Evolutionary conservation across 371 early-diverging fungal genomes (phyloP).

Genomic region (Mucor irregularis): DNA sequence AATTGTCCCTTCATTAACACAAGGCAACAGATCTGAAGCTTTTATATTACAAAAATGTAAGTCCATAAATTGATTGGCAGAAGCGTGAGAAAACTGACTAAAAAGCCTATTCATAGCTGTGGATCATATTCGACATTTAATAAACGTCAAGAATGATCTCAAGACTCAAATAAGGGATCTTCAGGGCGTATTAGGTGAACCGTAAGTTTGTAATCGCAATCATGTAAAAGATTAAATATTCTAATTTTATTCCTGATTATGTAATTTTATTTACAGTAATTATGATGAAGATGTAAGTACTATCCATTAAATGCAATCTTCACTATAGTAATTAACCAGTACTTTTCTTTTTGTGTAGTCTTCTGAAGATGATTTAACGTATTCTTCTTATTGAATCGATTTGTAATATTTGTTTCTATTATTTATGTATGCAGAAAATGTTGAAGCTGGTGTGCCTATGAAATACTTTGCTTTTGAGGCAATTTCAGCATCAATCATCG

Average conservation of each 20-base stretch:
- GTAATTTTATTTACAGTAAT: conserved; percentile 11
- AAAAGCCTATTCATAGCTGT: conserved; percentile 42
- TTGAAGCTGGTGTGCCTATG: conserved; percentile 40
- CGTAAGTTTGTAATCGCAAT: conserved; percentile 33
- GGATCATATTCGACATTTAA: conserved; percentile 44
- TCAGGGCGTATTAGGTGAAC: conserved; percentile 37
- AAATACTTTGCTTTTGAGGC: conserved; percentile 33
- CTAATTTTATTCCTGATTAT: neutral
- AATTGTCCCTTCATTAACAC: conserved; percentile 75
- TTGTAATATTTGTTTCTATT: conserved; percentile 19
- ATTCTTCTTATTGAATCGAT: conserved; percentile 17
- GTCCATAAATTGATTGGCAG: neutral
- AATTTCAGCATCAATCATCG: conserved; percentile 45
- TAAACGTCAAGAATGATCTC: conserved; percentile 40
- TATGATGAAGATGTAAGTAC: conserved; percentile 36
- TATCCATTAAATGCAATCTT: neutral
- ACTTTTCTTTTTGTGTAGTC: conserved; percentile 14
- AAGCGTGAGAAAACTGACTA: conserved; percentile 1
- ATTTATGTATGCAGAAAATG: conserved; percentile 41
- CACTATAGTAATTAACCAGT: neutral
- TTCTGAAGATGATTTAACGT: conserved; percentile 36
- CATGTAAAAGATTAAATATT: too few species aligned
- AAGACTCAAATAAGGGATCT: conserved; percentile 42
- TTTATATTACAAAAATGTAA: conserved; percentile 63
- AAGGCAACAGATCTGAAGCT: conserved; percentile 63